Evolutionary conservation across 345 rosid genomes (phyloP).

Genomic region (Hibiscus syriacus): DNA sequence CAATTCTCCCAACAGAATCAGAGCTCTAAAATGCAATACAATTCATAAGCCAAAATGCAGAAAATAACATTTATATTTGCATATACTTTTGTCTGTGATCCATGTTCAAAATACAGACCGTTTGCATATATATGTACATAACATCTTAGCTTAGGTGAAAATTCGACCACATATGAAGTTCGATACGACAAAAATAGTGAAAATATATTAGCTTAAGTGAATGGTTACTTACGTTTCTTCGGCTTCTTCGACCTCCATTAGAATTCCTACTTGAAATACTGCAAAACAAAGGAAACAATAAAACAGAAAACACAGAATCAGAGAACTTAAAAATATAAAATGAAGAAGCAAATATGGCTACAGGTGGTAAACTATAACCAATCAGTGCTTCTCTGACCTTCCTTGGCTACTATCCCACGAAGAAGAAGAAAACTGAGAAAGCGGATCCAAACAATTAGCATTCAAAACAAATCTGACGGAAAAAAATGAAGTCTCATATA

Average conservation of each 20-base stretch:
- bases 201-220: not conserved
- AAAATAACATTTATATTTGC: not conserved
- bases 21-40: constrained; percentile 43
- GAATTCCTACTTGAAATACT: constrained; percentile 55
- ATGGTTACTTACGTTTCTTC: constrained; percentile 56
- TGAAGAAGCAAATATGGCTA: not conserved
- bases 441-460: constrained; percentile 41
- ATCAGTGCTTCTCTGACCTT: constrained; percentile 32
- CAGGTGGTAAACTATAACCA: not conserved
- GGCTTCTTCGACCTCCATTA: constrained; percentile 58
- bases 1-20: constrained; percentile 58
- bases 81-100: not conserved
- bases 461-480: constrained; percentile 45
- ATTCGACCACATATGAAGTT: not conserved
- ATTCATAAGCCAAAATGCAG: not conserved
- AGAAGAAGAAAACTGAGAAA: constrained; percentile 45
- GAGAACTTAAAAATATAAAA: not conserved
- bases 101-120: not conserved
- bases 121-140: not conserved
- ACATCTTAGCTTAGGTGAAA: not conserved
- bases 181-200: not conserved
- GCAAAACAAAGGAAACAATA: constrained; percentile 7
- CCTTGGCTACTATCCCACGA: constrained; percentile 50
- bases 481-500: constrained; percentile 4
- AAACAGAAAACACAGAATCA: constrained; percentile 4